Base-by-base conservation (phyloP, 768 basidiomycete genomes). In the Lactarius deliciosus region DNA sequence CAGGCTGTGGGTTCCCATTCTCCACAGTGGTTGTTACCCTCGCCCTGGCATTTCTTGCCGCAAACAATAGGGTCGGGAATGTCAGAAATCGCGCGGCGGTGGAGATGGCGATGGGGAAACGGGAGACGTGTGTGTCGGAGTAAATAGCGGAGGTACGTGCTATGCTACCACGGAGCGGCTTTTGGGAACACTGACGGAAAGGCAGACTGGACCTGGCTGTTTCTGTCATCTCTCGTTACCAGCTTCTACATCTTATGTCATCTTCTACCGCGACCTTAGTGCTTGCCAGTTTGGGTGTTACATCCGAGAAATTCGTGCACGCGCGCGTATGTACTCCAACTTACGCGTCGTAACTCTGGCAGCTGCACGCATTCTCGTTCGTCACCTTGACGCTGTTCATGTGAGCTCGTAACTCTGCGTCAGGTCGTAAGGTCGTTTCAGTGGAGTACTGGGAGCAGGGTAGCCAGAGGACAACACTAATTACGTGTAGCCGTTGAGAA, bases 21-120 rank as follows among this genome's bases (percentile, higher is more conserved):
- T 93, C 91, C 69, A 91, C 92, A 0, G 94, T 96, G 86, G 92
- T 94, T 40, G 92, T 96, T 28, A 90, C 91, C 0, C 91, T 90
- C 47, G 90, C 92, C 0, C 79, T 96, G 36, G 85, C 89, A 0
- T 92, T 95, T 74, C 78, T 95, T 32, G 87, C 87, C 7, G 85
- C 88, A 53, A 94, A 95, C 68, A 84, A 85, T 61, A 87, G 92
- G 73, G 76, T 82, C 15, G 74, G 76, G 11, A 66, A 71, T 34
- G 66, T 91, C 57, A 86, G 80, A 50, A 89, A 94, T 73, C 88
- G 88, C 22, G 80, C 86, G 50, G 81, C 96, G 0, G 91, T 94
- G 15, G 79, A 85, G 71, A 86, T 96, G 76, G 83, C 91, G 0
- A 87, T 96, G 11, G 79, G 85, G 89, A 73, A 93, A 92, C 68